phyloP scores from a whole-genome alignment of 441 rosid genomes.

The Croton laevigatus region DNA sequence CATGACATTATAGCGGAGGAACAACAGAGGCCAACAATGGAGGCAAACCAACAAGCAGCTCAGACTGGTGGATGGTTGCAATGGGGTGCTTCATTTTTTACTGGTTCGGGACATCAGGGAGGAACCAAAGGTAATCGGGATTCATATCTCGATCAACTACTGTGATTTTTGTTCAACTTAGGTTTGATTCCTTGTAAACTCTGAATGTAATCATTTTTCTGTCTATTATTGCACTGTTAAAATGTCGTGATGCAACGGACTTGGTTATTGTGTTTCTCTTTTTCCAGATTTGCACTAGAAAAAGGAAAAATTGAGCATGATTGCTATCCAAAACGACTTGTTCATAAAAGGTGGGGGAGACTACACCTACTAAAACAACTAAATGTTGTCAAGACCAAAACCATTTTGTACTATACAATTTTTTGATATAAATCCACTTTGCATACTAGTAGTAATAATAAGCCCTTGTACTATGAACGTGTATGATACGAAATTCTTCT shows the following conservation, averaged over 20 bases:
- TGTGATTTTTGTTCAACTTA: conserved; percentile 26
- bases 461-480: too few relatives aligned
- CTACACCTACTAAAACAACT: too few relatives aligned
- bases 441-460: too few relatives aligned
- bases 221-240: neutral
- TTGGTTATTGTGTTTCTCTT: neutral
- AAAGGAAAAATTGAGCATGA: neutral
- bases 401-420: too few relatives aligned
- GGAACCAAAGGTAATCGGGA: conserved; percentile 43
- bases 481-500: too few relatives aligned
- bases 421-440: too few relatives aligned
- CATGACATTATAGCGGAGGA: conserved; percentile 45
- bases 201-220: neutral
- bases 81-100: conserved; percentile 58
- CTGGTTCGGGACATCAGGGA: conserved; percentile 38
- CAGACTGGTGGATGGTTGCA: conserved; percentile 60
- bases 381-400: too few relatives aligned
- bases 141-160: conserved; percentile 57
- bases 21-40: conserved; percentile 35
- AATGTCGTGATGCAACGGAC: neutral
- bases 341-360: too few relatives aligned
- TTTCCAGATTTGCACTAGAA: too few relatives aligned
- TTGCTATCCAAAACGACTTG: too few relatives aligned
- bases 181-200: neutral
- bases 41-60: conserved; percentile 37